Evolutionary conservation across 495 filamentous ascomycete genomes (phyloP).

Genomic region (Penicillium egyptiacum): DNA sequence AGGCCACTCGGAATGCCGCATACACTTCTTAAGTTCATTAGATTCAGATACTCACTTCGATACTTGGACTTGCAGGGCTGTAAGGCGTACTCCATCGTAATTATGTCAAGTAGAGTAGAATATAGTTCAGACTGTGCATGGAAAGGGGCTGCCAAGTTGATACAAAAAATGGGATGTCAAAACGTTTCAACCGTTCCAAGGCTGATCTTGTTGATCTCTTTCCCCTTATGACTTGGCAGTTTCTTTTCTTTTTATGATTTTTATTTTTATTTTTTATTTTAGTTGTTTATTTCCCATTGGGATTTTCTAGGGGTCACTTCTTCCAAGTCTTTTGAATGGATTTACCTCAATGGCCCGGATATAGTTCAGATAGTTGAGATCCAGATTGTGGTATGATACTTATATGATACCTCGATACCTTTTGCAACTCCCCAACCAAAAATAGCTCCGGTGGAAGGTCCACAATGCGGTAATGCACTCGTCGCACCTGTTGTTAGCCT

Average conservation of each 20-base stretch:
- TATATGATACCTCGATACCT: background rate
- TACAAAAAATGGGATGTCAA: slow-evolving; percentile 8
- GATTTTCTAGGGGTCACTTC: background rate
- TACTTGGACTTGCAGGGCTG: background rate
- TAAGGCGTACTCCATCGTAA: too few relatives aligned
- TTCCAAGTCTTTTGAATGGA: background rate
- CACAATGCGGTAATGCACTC: slow-evolving; percentile 17
- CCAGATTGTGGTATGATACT: background rate
- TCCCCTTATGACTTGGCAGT: slow-evolving; percentile 14
- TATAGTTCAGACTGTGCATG: background rate
- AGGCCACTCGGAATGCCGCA: slow-evolving; percentile 16
- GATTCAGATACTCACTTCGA: background rate
- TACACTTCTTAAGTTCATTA: slow-evolving; percentile 6
- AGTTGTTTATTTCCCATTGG: background rate
- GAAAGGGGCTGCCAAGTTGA: background rate
- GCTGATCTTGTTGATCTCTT: slow-evolving; percentile 22
- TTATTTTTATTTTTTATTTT: background rate
- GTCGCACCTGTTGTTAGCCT: slow-evolving; percentile 9
- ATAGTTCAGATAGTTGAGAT: background rate
- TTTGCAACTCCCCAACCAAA: slow-evolving; percentile 11
- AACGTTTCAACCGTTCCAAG: slow-evolving; percentile 18
- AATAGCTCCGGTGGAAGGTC: slow-evolving; percentile 12
- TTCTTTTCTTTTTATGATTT: slow-evolving; percentile 7
- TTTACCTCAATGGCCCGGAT: background rate
- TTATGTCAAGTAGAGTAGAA: too few relatives aligned